Conservation (phyloP, 768 basidiomycete genomes). For the Boletales sp. region DNA sequence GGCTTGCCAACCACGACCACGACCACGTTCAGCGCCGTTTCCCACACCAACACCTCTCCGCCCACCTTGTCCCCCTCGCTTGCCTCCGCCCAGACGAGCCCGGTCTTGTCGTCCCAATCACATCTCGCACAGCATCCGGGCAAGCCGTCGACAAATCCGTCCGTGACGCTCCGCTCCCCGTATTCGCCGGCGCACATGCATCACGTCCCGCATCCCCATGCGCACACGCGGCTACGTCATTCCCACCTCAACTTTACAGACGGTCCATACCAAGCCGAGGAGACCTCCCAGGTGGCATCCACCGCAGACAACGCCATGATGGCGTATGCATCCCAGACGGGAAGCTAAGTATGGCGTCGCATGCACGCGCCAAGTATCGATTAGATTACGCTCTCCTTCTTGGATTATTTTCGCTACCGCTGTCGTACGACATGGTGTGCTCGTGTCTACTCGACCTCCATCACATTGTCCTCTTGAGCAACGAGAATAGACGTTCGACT, state of each 20-base stretch:
- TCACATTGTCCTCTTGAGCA: conserved; percentile 38
- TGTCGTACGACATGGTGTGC: conserved; percentile 7
- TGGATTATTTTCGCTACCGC: conserved; percentile 27
- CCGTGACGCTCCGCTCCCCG: conserved; percentile 53
- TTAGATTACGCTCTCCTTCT: conserved; percentile 3
- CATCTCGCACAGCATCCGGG: conserved; percentile 23
- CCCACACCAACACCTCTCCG: conserved; percentile 24
- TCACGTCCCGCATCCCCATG: conserved; percentile 77
- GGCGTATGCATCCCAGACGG: conserved; percentile 40
- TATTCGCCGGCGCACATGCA: conserved; percentile 66
- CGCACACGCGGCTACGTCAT: conserved; percentile 71
- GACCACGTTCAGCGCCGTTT: conserved; percentile 11
- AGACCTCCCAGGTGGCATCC: conserved; percentile 22
- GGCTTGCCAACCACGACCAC: too few species aligned
- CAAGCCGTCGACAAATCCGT: conserved; percentile 33
- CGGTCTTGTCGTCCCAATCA: conserved; percentile 11
- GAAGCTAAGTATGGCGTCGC: conserved; percentile 13
- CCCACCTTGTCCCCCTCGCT: conserved; percentile 16
- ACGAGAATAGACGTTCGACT: neutral
- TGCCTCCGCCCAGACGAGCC: conserved; percentile 11
- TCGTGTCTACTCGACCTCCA: conserved; percentile 46
- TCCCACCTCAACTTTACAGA: conserved; percentile 47
- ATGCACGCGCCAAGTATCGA: too few species aligned
- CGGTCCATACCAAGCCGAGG: conserved; percentile 32
- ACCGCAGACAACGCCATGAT: conserved; percentile 44